Evolutionary conservation across 2,329 filamentous ascomycete species (phyloP).

Genomic region (Myotisia sp.): DNA sequence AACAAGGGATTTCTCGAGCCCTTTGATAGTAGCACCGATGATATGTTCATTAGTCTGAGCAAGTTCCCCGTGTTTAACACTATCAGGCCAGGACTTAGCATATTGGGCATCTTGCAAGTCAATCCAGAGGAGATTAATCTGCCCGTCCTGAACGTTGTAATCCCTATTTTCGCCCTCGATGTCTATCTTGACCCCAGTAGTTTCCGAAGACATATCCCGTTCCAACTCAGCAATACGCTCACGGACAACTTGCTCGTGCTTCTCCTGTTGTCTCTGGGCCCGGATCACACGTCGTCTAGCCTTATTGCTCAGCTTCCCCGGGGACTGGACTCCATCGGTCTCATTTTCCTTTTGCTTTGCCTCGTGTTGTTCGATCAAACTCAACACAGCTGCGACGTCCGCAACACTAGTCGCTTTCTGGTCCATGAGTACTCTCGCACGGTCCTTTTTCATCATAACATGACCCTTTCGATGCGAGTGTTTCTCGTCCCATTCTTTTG

Average conservation of each 20-base stretch:
- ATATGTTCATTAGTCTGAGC: conserved; percentile 24
- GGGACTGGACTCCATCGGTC: conserved; percentile 9
- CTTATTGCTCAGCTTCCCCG: conserved; percentile 17
- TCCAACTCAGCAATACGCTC: conserved; percentile 17
- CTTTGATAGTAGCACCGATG: conserved; percentile 19
- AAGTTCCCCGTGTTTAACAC: conserved; percentile 30
- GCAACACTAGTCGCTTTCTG: conserved; percentile 50
- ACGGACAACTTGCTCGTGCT: conserved; percentile 14
- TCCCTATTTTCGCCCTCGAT: conserved; percentile 13
- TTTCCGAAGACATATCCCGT: conserved; percentile 11
- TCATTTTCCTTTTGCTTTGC: conserved; percentile 10
- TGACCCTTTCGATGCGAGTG: conserved; percentile 28
- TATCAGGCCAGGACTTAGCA: conserved; percentile 30
- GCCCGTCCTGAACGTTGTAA: conserved; percentile 17
- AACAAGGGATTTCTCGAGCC: too few species aligned
- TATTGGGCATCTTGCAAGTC: conserved; percentile 31
- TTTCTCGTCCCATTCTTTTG: conserved; percentile 29
- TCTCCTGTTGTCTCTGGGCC: conserved; percentile 17
- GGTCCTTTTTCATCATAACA: conserved; percentile 34
- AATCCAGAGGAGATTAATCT: conserved; percentile 34
- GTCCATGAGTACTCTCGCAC: conserved; percentile 44
- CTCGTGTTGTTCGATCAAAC: conserved; percentile 29
- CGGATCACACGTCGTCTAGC: conserved; percentile 20
- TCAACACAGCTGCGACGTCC: conserved; percentile 44
- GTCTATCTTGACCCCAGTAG: conserved; percentile 19